These are phyloP conservation scores for Sphagnum fallax DNA, from an alignment of 228 moss, liverwort and hornwort species.

Conservation along the genomic window DNA sequence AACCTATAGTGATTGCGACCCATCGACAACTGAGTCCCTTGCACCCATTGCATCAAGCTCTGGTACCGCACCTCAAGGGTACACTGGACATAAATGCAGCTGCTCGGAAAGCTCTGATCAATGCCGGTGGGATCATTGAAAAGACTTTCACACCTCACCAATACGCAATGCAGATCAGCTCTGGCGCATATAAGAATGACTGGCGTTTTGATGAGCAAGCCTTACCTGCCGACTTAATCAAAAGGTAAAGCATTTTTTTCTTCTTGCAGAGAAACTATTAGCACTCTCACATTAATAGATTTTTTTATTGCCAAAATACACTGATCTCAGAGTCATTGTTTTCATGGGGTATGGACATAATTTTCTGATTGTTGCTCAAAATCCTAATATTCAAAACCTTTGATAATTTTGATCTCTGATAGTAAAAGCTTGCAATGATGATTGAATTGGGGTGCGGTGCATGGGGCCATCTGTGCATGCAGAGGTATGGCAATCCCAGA, in stretches of 20 bases:
- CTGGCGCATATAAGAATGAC: slow-evolving; percentile 41
- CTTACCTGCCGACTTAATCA: slow-evolving; percentile 58
- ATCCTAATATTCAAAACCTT: too few relatives aligned
- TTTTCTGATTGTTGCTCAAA: neutral
- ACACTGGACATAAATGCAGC: slow-evolving; percentile 72
- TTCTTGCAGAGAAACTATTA: neutral
- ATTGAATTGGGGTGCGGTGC: neutral
- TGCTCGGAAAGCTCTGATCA: slow-evolving; percentile 58
- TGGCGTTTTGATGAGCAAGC: slow-evolving; percentile 79
- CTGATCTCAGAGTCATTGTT: neutral
- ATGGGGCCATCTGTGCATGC: neutral
- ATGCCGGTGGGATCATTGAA: slow-evolving; percentile 73
- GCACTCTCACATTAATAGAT: neutral
- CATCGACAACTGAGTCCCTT: slow-evolving; percentile 55
- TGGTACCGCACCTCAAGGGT: slow-evolving; percentile 55
- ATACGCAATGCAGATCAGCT: slow-evolving; percentile 64
- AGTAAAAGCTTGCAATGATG: neutral
- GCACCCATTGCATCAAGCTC: slow-evolving; percentile 56
- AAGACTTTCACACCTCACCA: slow-evolving; percentile 60
- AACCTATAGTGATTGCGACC: slow-evolving; percentile 57
- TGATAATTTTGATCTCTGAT: neutral
- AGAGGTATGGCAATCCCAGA: slow-evolving; percentile 75
- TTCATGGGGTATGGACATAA: neutral
- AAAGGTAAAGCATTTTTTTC: slow-evolving; percentile 32
- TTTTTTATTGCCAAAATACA: neutral